phyloP scores from a whole-genome alignment of 2,329 filamentous ascomycete species.

The Sclerotinia spermophila region DNA sequence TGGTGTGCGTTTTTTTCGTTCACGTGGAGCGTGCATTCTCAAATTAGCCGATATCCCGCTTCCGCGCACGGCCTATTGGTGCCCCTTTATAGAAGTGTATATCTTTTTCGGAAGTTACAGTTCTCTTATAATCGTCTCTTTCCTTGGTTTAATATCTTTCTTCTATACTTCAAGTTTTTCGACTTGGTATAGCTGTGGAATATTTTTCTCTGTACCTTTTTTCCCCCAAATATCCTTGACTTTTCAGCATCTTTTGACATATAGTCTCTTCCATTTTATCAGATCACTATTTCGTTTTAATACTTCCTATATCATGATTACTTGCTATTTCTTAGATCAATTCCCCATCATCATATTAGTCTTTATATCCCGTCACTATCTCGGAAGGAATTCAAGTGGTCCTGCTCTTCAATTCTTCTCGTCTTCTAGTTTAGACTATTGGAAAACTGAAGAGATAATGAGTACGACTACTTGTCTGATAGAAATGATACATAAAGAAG shows the following conservation, averaged over 20 bases:
- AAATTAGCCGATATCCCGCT: background rate
- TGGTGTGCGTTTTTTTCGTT: no score
- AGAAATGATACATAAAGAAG: no score
- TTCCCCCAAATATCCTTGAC: background rate
- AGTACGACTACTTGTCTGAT: no score
- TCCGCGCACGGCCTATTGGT: background rate
- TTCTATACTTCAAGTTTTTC: background rate
- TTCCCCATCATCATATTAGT: background rate
- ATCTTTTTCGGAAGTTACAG: background rate
- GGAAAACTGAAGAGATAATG: background rate
- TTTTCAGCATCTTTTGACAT: background rate
- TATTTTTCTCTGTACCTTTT: background rate
- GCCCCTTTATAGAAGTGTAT: background rate
- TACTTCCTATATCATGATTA: background rate
- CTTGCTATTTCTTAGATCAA: background rate
- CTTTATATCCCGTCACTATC: fast-evolving
- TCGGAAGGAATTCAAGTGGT: background rate
- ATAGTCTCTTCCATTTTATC: background rate
- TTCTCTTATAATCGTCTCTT: background rate
- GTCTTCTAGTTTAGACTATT: background rate
- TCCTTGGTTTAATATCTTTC: background rate
- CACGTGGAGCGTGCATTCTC: no score
- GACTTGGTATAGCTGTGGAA: background rate
- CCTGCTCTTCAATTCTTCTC: background rate
- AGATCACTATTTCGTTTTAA: background rate